Percentiles rank a stretch among this genome's conserved stretches.
phyloP scores from a whole-genome alignment of 202 grass and related monocot species.

The Alloteropsis angusta region DNA sequence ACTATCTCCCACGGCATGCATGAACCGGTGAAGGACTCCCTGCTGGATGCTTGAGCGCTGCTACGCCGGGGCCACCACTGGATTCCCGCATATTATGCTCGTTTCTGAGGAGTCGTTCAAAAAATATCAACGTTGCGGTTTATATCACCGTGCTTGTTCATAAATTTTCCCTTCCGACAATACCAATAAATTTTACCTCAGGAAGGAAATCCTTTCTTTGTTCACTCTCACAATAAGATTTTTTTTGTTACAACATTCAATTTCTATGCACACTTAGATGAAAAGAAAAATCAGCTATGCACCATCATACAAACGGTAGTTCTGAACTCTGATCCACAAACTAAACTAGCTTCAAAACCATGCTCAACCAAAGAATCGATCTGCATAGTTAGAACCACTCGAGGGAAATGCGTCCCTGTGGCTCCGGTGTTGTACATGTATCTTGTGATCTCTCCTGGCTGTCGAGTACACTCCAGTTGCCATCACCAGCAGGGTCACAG shows the following conservation, averaged over 20 bases:
- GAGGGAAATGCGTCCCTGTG: slow-evolving; percentile 24
- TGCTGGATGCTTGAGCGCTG: no score
- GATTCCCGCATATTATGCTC: no score
- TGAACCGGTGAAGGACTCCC: no score
- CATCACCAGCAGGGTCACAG: slow-evolving; percentile 21
- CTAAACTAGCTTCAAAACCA: neutral
- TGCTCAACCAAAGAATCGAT: slow-evolving; percentile 9
- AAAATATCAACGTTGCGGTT: neutral
- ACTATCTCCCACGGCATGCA: no score
- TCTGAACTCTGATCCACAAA: neutral
- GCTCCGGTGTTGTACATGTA: slow-evolving; percentile 38
- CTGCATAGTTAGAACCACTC: slow-evolving; percentile 6
- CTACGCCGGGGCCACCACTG: no score
- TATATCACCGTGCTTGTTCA: neutral
- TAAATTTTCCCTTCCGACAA: neutral
- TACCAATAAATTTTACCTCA: neutral
- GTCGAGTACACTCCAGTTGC: slow-evolving; percentile 42
- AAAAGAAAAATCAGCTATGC: neutral
- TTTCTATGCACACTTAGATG: slow-evolving; percentile 33
- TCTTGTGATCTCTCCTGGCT: slow-evolving; percentile 19
- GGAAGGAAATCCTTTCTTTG: neutral
- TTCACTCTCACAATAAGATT: neutral
- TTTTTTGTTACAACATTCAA: slow-evolving; percentile 19
- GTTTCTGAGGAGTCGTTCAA: neutral
- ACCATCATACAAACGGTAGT: neutral